These are phyloP conservation scores for Exophiala phaeomuriformis DNA, from an alignment of 2,329 filamentous ascomycete genomes.

Conservation along the genomic window DNA sequence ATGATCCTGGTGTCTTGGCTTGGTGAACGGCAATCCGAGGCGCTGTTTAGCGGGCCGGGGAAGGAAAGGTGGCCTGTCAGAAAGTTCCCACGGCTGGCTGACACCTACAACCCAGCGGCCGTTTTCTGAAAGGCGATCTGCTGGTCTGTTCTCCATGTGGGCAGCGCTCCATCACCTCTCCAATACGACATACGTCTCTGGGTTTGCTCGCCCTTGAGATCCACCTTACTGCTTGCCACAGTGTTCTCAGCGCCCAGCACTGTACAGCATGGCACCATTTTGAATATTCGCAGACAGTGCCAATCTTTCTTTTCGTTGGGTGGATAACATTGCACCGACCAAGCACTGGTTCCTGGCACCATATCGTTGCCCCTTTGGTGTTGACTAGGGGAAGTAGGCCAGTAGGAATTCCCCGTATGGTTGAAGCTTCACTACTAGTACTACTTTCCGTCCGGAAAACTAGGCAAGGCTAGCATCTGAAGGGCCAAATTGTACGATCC, in stretches of 20 bases:
- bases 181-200: not conserved
- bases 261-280: too few relatives aligned
- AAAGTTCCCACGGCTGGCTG: not conserved
- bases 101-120: not conserved
- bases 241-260: not conserved
- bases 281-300: too few relatives aligned
- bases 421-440: too few relatives aligned
- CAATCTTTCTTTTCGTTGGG: too few relatives aligned
- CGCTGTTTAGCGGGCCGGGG: slow-evolving; percentile 8
- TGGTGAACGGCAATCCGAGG: slow-evolving; percentile 8
- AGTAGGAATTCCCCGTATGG: too few relatives aligned
- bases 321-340: too few relatives aligned
- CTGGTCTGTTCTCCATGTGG: not conserved
- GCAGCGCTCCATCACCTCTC: not conserved
- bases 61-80: slow-evolving; percentile 1
- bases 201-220: not conserved
- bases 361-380: too few relatives aligned
- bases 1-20: slow-evolving; percentile 16
- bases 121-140: slow-evolving; percentile 3
- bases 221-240: not conserved
- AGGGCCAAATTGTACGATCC: too few relatives aligned
- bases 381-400: too few relatives aligned
- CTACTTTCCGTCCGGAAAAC: too few relatives aligned
- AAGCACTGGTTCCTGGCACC: too few relatives aligned
- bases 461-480: too few relatives aligned